Conservation (phyloP, 1,284 basidiomycete genomes). For the Ganoderma sinense region DNA sequence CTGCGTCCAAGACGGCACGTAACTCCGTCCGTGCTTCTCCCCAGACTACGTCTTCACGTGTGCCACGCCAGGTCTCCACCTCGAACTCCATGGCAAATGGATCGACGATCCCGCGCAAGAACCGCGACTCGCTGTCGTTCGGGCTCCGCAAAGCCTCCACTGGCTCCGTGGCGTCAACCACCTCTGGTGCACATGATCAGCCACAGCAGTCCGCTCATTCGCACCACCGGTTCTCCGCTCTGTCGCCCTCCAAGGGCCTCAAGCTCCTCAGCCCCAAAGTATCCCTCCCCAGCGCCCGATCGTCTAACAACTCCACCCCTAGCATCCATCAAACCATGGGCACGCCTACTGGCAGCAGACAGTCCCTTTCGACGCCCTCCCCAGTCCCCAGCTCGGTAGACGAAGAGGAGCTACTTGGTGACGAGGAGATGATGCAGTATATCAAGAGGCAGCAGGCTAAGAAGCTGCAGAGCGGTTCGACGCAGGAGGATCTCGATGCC, state of each 20-base stretch:
- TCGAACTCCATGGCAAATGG: slow-evolving; percentile 52
- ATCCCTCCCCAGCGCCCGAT: slow-evolving; percentile 62
- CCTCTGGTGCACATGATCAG: slow-evolving; percentile 52
- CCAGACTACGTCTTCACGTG: slow-evolving; percentile 51
- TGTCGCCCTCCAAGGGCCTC: slow-evolving; percentile 83
- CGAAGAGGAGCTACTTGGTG: slow-evolving; percentile 91
- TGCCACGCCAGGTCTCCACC: slow-evolving; percentile 71
- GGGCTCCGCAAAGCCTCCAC: slow-evolving; percentile 82
- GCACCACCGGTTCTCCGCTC: slow-evolving; percentile 76
- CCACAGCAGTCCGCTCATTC: slow-evolving; percentile 36
- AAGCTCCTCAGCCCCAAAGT: slow-evolving; percentile 84
- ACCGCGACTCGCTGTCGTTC: slow-evolving; percentile 80
- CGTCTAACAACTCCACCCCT: slow-evolving; percentile 61
- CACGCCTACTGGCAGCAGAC: slow-evolving; percentile 77
- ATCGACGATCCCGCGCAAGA: slow-evolving; percentile 64
- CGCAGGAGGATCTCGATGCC: slow-evolving; percentile 88
- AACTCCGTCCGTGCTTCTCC: slow-evolving; percentile 69
- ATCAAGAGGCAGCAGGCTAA: slow-evolving; percentile 90
- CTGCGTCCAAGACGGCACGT: slow-evolving; percentile 47
- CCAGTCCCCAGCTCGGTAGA: slow-evolving; percentile 77
- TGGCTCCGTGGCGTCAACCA: slow-evolving; percentile 72
- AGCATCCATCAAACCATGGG: slow-evolving; percentile 58
- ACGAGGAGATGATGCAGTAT: slow-evolving; percentile 97
- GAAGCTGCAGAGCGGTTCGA: slow-evolving; percentile 84
- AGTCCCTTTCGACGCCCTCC: slow-evolving; percentile 83